Evolutionary conservation across 768 basidiomycete genomes (phyloP).

Genomic region (Auricularia sp.): DNA sequence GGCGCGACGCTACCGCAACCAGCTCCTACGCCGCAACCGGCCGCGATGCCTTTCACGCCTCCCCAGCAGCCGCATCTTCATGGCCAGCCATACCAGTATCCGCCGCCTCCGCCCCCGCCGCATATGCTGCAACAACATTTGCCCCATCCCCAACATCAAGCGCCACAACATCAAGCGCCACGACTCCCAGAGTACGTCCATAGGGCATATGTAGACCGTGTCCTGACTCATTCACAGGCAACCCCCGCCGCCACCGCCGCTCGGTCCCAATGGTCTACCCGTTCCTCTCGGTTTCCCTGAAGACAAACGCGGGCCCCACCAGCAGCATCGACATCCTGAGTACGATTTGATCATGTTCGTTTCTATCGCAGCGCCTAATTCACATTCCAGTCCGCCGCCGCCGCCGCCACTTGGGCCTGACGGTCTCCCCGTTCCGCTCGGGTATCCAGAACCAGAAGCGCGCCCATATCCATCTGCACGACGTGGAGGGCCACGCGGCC

Average conservation of each 20-base stretch:
- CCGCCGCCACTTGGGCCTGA: conserved; percentile 13
- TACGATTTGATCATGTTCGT: too few species aligned
- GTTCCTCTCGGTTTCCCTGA: too few species aligned
- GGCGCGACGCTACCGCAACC: conserved; percentile 21
- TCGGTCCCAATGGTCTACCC: too few species aligned
- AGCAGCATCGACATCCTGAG: too few species aligned
- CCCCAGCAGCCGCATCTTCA: conserved; percentile 3
- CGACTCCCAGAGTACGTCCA: conserved; percentile 17
- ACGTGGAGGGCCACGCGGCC: conserved; percentile 21
- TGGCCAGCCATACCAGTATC: conserved; percentile 6
- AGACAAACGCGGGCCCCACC: too few species aligned
- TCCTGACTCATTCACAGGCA: too few species aligned
- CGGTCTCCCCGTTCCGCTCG: conserved; percentile 18
- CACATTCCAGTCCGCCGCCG: conserved; percentile 9
- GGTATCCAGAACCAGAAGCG: conserved; percentile 18
- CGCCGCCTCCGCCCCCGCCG: conserved; percentile 13
- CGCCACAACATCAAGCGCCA: conserved; percentile 1
- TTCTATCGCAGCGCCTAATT: conserved; percentile 17
- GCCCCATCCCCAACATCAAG: conserved; percentile 15
- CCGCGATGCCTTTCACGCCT: background rate
- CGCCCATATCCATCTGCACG: conserved; percentile 22
- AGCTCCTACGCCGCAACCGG: conserved; percentile 10
- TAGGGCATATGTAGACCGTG: conserved; percentile 2
- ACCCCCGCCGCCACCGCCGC: too few species aligned
- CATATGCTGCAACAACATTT: conserved; percentile 18